Evolutionary conservation across 495 filamentous ascomycete genomes (phyloP).

Genomic region (Aspergillus bertholletiae): DNA sequence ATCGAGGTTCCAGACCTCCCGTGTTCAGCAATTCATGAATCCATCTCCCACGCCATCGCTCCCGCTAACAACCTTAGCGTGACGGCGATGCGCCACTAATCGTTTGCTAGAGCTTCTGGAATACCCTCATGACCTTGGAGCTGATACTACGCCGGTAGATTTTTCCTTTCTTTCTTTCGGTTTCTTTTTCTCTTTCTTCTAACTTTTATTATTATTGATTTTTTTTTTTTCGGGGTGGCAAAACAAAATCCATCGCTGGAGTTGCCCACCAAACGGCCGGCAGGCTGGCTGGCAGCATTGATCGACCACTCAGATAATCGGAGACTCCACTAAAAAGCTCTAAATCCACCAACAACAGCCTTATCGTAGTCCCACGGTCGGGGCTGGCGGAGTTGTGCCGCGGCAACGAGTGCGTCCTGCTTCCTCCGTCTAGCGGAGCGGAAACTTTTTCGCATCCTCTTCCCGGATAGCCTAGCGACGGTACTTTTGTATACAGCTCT

Average conservation of each 20-base stretch:
- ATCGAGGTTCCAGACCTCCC: not conserved
- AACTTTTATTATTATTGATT: no score
- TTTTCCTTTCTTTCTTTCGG: no score
- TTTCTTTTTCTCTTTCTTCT: no score
- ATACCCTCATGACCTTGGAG: not conserved
- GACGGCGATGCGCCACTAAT: not conserved
- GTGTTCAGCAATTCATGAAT: not conserved
- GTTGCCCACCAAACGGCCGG: no score
- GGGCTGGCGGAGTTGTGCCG: not conserved
- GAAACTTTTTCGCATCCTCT: no score
- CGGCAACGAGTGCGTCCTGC: not conserved
- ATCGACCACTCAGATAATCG: not conserved
- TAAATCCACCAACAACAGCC: not conserved
- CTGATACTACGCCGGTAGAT: not conserved
- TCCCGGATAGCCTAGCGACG: no score
- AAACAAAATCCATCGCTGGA: no score
- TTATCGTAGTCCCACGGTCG: not conserved
- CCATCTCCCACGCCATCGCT: not conserved
- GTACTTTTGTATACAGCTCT: no score
- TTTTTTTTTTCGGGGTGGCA: no score
- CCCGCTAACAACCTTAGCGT: not conserved
- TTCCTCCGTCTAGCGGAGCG: not conserved
- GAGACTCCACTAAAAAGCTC: not conserved
- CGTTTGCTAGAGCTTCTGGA: not conserved
- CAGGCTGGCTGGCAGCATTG: not conserved